Conservation (phyloP, 2,329 filamentous ascomycete species). For the Parafenestella ontariensis region DNA sequence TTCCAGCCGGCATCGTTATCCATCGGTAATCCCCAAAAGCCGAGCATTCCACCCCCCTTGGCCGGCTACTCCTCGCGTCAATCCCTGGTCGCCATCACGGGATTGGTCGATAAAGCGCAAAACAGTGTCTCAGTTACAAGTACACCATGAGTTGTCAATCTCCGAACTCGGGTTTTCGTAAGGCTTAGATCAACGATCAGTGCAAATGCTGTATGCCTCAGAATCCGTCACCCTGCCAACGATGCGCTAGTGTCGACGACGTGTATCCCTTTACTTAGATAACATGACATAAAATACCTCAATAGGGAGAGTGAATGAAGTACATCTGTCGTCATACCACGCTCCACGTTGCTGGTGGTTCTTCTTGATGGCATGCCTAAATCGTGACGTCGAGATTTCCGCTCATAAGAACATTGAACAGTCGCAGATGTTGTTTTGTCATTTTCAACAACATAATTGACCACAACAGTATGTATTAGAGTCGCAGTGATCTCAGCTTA, state of each 20-base stretch:
- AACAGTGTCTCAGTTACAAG: not conserved
- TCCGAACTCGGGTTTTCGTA: not conserved
- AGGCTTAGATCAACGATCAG: not conserved
- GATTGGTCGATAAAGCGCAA: not conserved
- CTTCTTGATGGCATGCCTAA: too few species aligned
- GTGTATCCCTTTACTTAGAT: not conserved
- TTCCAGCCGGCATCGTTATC: conserved; percentile 8
- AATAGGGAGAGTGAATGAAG: not conserved
- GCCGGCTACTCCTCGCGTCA: not conserved
- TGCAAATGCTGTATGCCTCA: not conserved
- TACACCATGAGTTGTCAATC: not conserved
- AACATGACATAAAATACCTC: not conserved
- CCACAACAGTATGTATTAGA: not conserved
- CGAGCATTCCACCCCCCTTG: conserved; percentile 1
- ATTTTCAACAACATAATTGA: too few species aligned
- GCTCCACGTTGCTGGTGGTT: not conserved
- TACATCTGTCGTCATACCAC: not conserved
- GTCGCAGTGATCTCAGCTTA: not conserved
- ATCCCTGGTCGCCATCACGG: not conserved
- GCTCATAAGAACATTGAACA: too few species aligned
- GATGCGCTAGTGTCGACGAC: not conserved
- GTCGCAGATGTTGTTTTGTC: too few species aligned
- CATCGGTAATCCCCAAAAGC: conserved; percentile 7
- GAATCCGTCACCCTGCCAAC: not conserved
- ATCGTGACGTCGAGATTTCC: too few species aligned